Evolutionary conservation across 2,329 filamentous ascomycete species (phyloP).

Genomic region (Epichloe sp.): DNA sequence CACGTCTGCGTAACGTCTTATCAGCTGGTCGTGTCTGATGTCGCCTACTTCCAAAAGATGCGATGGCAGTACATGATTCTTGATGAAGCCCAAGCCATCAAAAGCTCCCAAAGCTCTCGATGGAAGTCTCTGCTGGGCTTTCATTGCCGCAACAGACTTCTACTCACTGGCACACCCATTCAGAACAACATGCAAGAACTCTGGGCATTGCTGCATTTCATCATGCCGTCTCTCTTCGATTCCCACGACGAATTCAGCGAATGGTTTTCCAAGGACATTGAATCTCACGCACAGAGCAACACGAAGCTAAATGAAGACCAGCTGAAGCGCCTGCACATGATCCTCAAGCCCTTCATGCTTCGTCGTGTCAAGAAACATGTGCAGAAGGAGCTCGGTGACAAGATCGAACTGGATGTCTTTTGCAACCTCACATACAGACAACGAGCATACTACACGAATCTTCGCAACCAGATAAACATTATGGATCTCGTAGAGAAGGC

Average conservation of each 20-base stretch:
- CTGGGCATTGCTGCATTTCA: slow-evolving; percentile 96
- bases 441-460: slow-evolving; percentile 79
- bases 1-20: slow-evolving; percentile 96
- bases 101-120: slow-evolving; percentile 87
- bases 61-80: slow-evolving; percentile 99
- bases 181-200: slow-evolving; percentile 99
- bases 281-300: slow-evolving; percentile 96
- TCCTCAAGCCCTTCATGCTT: slow-evolving; percentile 98
- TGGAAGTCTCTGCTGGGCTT: slow-evolving; percentile 95
- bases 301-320: slow-evolving; percentile 99
- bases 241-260: slow-evolving; percentile 87
- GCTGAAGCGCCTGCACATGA: slow-evolving; percentile 94
- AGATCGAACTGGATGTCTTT: slow-evolving; percentile 93
- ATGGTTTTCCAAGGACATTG: slow-evolving; percentile 92
- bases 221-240: slow-evolving; percentile 98
- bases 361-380: slow-evolving; percentile 99
- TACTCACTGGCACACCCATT: slow-evolving; percentile 92
- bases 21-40: slow-evolving; percentile 90
- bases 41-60: slow-evolving; percentile 97
- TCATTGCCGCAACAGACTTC: slow-evolving; percentile 84
- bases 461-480: slow-evolving; percentile 95
- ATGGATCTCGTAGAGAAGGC: slow-evolving; percentile 98
- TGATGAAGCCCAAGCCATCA: slow-evolving; percentile 97
- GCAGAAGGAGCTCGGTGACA: slow-evolving; percentile 96
- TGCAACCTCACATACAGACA: slow-evolving; percentile 95